phyloP scores from a whole-genome alignment of 2,329 filamentous ascomycete genomes.

The Trichothecium roseum region DNA sequence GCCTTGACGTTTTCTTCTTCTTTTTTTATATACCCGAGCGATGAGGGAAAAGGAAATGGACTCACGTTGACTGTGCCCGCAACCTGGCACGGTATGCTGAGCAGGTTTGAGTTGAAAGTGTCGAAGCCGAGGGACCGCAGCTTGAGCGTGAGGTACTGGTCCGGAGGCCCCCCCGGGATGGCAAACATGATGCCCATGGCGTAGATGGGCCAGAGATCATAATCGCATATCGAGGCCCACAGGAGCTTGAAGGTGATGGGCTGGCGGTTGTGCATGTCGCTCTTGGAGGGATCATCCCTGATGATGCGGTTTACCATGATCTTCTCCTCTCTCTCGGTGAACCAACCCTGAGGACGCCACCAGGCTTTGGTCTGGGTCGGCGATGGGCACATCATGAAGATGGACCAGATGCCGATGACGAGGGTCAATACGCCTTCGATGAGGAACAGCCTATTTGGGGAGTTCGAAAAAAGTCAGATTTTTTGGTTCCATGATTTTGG shows the following conservation, averaged over 20 bases:
- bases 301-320: slow-evolving; percentile 52
- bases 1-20: too few species aligned
- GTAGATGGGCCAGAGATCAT: slow-evolving; percentile 50
- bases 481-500: not conserved
- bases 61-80: slow-evolving; percentile 34
- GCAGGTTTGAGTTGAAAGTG: slow-evolving; percentile 33
- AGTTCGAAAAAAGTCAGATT: not conserved
- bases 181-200: slow-evolving; percentile 38
- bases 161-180: slow-evolving; percentile 29
- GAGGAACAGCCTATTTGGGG: slow-evolving; percentile 5
- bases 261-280: slow-evolving; percentile 49
- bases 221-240: slow-evolving; percentile 44
- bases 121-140: slow-evolving; percentile 31
- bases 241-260: slow-evolving; percentile 27
- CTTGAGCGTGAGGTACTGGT: slow-evolving; percentile 34
- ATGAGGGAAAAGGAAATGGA: too few species aligned
- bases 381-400: slow-evolving; percentile 33
- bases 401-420: slow-evolving; percentile 30
- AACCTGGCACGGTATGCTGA: slow-evolving; percentile 33
- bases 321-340: slow-evolving; percentile 47
- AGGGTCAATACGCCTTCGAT: slow-evolving; percentile 22
- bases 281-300: slow-evolving; percentile 51
- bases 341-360: slow-evolving; percentile 53
- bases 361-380: slow-evolving; percentile 41
- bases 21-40: too few species aligned